Base-by-base conservation (phyloP, 2,329 filamentous ascomycete genomes). In the Fusarium poae region DNA sequence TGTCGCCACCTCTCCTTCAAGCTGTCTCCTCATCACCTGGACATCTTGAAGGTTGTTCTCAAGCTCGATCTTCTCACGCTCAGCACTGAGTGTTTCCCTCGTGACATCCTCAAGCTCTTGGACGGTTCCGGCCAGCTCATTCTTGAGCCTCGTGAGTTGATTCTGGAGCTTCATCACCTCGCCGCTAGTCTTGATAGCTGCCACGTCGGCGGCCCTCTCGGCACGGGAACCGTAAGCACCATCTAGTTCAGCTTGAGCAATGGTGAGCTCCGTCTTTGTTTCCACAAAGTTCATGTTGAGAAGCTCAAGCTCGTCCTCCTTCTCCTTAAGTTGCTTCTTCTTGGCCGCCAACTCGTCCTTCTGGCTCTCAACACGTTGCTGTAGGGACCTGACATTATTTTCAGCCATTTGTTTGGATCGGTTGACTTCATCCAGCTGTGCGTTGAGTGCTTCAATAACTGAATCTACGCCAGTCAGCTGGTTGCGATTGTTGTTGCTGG, bases 171-270 rank as follows among this genome's bases (percentile, higher is more conserved):
- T 81, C 56, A 77, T 70, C 43, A 82, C 77, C 73, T 86, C 82
- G n/a, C 72, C 76, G 58, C 79, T 80, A 57, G 78, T 82, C 77
- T 86, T 85, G 70, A 84, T 79, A 45, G 85, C 85, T 2, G 87
- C 87, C 21, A 84, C 83, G 68, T 88, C 86, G 15, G 85, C 84
- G 21, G 87, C 86, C 23, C 87, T 85, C 77, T 89, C 83, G 60
- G 85, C 83, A 62, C 86, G 84, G 59, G 84, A 84, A 59, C 87
- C 87, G 74, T 89, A 88, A 27, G 87, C 87, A 58, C 86, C 86
- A 67, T 89, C 87, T 30, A 89, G 82, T 76, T 89, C 87, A 20
- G 87, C 87, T 73, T 86, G 85, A 51, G 86, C 85, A 71, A 89
- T 84, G 45, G 86, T 88, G 62, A 88, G 80, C 72, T 89, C 87